Conservation (phyloP, 768 basidiomycete species). For the Tylopilus sp. region DNA sequence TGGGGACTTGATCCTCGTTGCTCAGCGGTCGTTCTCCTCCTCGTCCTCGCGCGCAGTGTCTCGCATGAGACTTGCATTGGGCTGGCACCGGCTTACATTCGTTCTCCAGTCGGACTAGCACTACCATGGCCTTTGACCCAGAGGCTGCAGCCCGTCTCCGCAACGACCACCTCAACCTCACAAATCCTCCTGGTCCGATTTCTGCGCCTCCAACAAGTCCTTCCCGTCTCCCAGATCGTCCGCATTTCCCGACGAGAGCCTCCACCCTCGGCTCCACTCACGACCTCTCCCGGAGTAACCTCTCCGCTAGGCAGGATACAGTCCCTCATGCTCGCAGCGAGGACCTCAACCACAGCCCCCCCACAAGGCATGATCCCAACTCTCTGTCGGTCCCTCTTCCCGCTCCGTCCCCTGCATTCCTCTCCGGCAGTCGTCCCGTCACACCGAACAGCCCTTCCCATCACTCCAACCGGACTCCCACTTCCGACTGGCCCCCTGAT, state of each 20-base stretch:
- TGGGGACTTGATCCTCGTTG: conserved; percentile 20
- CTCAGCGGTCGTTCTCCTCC: not conserved
- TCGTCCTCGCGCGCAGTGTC: not conserved
- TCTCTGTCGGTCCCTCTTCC: conserved; percentile 32
- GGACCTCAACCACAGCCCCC: conserved; percentile 57
- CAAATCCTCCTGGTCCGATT: conserved; percentile 22
- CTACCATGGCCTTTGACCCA: conserved; percentile 28
- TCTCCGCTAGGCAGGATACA: conserved; percentile 33
- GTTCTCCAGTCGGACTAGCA: not conserved
- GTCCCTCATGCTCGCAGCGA: conserved; percentile 58
- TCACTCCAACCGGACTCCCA: conserved; percentile 47
- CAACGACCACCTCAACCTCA: conserved; percentile 18
- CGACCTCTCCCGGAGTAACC: conserved; percentile 50
- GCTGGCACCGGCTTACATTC: not conserved
- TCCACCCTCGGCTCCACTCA: conserved; percentile 55
- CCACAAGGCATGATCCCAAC: conserved; percentile 12
- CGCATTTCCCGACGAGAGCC: conserved; percentile 57
- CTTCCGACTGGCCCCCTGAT: conserved; percentile 51
- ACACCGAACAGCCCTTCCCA: conserved; percentile 49
- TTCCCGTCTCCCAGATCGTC: conserved; percentile 47
- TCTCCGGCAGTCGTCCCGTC: conserved; percentile 55
- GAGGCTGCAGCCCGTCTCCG: conserved; percentile 29
- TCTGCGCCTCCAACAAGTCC: conserved; percentile 37
- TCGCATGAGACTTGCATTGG: conserved; percentile 1
- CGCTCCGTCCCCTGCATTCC: conserved; percentile 44